These are phyloP conservation scores for Candida vartiovaarae DNA, from an alignment of 805 yeast genomes.

Conservation along the genomic window DNA sequence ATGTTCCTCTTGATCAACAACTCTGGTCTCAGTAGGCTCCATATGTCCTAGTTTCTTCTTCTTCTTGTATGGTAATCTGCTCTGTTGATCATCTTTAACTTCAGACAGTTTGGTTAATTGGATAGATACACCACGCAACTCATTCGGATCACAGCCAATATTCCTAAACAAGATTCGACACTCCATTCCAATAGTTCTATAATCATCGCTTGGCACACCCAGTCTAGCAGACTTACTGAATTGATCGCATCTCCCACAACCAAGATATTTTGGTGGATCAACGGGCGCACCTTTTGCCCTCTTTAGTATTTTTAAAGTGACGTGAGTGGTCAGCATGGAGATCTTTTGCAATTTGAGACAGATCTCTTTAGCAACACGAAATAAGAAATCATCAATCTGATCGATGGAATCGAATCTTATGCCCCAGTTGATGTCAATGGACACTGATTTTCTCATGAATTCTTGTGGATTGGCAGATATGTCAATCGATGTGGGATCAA, in stretches of 20 bases:
- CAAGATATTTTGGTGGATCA: slow-evolving; percentile 72
- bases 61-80: slow-evolving; percentile 27
- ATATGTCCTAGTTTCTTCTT: background rate
- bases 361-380: slow-evolving; percentile 53
- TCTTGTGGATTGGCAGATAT: slow-evolving; percentile 42
- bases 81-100: slow-evolving; percentile 23
- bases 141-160: slow-evolving; percentile 54
- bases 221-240: slow-evolving; percentile 50
- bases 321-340: slow-evolving; percentile 43
- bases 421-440: slow-evolving; percentile 90
- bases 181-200: slow-evolving; percentile 56
- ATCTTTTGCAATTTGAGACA: slow-evolving; percentile 41
- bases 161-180: slow-evolving; percentile 48
- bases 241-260: slow-evolving; percentile 76
- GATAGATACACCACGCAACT: slow-evolving; percentile 73
- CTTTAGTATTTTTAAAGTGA: slow-evolving; percentile 60
- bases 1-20: background rate
- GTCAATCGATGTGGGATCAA: slow-evolving; percentile 55
- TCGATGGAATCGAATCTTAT: slow-evolving; percentile 56
- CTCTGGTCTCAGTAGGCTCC: background rate
- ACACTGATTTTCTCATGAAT: slow-evolving; percentile 64
- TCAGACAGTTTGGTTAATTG: slow-evolving; percentile 54
- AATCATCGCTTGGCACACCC: slow-evolving; percentile 53
- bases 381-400: slow-evolving; percentile 61
- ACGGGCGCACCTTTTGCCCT: slow-evolving; percentile 63